Percentiles rank a stretch among this genome's conserved stretches.
These are phyloP conservation scores for Pseudocercospora fijiensis DNA, from an alignment of 2,329 filamentous ascomycete genomes.

Conservation along the genomic window DNA sequence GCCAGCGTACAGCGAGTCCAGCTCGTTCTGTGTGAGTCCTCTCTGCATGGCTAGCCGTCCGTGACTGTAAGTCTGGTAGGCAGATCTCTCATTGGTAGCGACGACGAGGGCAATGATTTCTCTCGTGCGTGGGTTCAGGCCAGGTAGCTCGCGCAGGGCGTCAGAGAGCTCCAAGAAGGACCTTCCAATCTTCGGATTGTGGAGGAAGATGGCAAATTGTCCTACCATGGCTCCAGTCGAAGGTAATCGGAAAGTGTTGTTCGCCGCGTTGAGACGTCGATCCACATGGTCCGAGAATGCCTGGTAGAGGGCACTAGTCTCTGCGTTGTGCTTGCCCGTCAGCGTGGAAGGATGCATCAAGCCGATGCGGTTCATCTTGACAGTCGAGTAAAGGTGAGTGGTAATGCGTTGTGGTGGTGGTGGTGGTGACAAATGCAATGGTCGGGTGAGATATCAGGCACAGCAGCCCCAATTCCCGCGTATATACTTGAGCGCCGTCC, in stretches of 20 bases:
- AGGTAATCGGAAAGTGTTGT: slow-evolving; percentile 15
- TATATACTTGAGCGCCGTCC: background rate
- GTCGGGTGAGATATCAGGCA: background rate
- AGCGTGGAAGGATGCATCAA: slow-evolving; percentile 22
- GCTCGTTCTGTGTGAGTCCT: slow-evolving; percentile 14
- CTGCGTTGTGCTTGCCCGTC: slow-evolving; percentile 20
- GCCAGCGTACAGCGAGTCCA: slow-evolving; percentile 14
- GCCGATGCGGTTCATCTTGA: slow-evolving; percentile 20
- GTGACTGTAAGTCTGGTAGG: slow-evolving; percentile 13
- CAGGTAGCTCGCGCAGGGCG: slow-evolving; percentile 10
- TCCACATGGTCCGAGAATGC: slow-evolving; percentile 14
- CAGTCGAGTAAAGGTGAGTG: background rate
- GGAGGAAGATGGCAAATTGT: slow-evolving; percentile 16
- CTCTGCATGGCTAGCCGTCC: background rate
- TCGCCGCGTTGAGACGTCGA: background rate
- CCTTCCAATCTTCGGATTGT: slow-evolving; percentile 17
- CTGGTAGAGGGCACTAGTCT: slow-evolving; percentile 19
- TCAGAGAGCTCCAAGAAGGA: slow-evolving; percentile 12
- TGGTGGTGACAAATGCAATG: background rate
- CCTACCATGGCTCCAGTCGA: slow-evolving; percentile 19
- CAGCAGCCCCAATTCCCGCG: background rate
- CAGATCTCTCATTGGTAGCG: slow-evolving; percentile 11
- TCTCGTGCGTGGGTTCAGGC: slow-evolving; percentile 5
- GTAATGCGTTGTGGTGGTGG: background rate
- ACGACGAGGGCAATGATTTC: slow-evolving; percentile 19